Evolutionary conservation across 2,329 filamentous ascomycete genomes (phyloP).

Genomic region (Epichloe festucae): DNA sequence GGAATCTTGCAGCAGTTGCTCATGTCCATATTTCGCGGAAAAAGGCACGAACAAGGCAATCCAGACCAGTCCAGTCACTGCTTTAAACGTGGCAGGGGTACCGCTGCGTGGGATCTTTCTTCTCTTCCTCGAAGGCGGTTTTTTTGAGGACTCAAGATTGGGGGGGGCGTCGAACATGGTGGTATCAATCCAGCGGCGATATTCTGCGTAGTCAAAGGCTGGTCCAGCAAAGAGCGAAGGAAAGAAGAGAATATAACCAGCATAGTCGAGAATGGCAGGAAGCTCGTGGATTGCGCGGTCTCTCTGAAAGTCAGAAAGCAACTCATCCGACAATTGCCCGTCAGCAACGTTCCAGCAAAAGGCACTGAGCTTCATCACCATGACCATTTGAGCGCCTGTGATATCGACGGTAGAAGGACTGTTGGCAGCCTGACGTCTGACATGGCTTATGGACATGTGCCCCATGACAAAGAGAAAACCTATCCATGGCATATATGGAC

Average conservation of each 20-base stretch:
- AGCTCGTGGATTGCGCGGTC: constrained; percentile 65
- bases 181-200: constrained; percentile 82
- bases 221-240: constrained; percentile 81
- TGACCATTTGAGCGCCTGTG: constrained; percentile 92
- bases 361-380: constrained; percentile 92
- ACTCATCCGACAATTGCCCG: constrained; percentile 62
- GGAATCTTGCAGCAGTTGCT: constrained; percentile 49
- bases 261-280: constrained; percentile 66
- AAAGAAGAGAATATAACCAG: constrained; percentile 91
- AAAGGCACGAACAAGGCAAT: constrained; percentile 61
- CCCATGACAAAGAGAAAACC: constrained; percentile 90
- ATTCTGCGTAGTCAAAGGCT: constrained; percentile 89
- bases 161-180: constrained; percentile 83
- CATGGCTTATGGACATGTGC: constrained; percentile 85
- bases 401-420: constrained; percentile 65
- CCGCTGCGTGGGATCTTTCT: constrained; percentile 86
- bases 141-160: constrained; percentile 71
- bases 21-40: constrained; percentile 55
- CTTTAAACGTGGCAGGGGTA: constrained; percentile 70
- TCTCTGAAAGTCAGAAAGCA: constrained; percentile 79
- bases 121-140: constrained; percentile 75
- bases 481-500: constrained; percentile 95
- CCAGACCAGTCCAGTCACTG: constrained; percentile 61
- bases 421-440: constrained; percentile 61
- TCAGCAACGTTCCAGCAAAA: constrained; percentile 99